Evolutionary conservation across 257 asterid species (phyloP).

Genomic region (Vinca minor): DNA sequence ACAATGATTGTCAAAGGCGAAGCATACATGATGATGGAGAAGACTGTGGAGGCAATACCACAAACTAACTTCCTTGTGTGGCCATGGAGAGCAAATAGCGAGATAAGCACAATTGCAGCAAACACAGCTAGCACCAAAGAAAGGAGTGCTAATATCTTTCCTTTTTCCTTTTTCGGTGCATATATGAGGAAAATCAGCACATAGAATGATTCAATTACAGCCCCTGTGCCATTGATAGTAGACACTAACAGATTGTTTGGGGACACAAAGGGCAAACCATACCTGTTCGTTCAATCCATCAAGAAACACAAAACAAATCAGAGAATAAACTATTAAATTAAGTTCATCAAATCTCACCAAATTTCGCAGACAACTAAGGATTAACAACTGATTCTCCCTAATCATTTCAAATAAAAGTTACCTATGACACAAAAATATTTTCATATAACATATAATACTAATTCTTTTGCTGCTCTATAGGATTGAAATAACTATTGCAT

Average conservation of each 20-base stretch:
- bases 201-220: constrained; percentile 44
- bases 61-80: constrained; percentile 49
- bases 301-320: background rate
- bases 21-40: constrained; percentile 81
- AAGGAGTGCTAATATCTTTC: constrained; percentile 44
- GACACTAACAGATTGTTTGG: constrained; percentile 68
- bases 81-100: constrained; percentile 61
- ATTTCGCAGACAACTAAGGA: background rate
- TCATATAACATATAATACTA: background rate
- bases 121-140: constrained; percentile 34
- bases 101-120: constrained; percentile 41
- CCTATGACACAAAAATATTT: background rate
- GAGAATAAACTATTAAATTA: background rate
- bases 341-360: background rate
- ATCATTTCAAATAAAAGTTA: background rate
- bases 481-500: background rate
- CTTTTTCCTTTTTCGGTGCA: constrained; percentile 53
- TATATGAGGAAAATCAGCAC: constrained; percentile 48
- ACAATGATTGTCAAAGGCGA: constrained; percentile 74
- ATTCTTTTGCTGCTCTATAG: background rate
- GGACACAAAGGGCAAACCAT: constrained; percentile 87
- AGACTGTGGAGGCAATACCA: constrained; percentile 66
- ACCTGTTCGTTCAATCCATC: constrained; percentile 39
- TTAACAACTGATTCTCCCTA: background rate
- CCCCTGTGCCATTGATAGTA: constrained; percentile 67